phyloP scores from a whole-genome alignment of 2,329 filamentous ascomycete species.

The Scolecobasidium constrictum region DNA sequence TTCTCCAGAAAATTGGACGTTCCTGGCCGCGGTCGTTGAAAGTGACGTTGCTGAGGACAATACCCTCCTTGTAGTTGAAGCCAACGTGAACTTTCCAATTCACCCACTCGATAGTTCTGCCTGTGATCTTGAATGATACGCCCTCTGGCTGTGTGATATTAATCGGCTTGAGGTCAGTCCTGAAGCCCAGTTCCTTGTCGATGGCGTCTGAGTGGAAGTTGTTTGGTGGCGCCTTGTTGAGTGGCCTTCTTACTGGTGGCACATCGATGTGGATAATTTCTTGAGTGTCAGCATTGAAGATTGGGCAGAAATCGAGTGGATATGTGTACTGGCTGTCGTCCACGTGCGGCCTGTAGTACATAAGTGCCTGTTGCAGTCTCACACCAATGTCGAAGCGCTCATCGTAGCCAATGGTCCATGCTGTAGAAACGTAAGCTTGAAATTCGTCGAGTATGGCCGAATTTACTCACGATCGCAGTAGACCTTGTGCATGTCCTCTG shows the following conservation, averaged over 20 bases:
- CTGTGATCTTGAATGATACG: slow-evolving; percentile 71
- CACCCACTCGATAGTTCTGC: slow-evolving; percentile 72
- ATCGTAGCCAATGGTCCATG: slow-evolving; percentile 93
- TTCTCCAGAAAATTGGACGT: slow-evolving; percentile 74
- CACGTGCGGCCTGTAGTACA: slow-evolving; percentile 83
- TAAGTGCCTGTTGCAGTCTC: slow-evolving; percentile 81
- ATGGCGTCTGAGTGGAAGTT: slow-evolving; percentile 72
- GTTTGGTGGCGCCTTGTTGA: slow-evolving; percentile 60
- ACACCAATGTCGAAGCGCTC: slow-evolving; percentile 72
- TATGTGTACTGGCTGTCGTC: slow-evolving; percentile 88
- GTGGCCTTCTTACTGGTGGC: slow-evolving; percentile 61
- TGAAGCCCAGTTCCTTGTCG: slow-evolving; percentile 62
- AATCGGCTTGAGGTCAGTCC: slow-evolving; percentile 72
- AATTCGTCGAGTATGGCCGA: too few relatives aligned
- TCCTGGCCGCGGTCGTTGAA: slow-evolving; percentile 73
- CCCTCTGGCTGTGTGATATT: slow-evolving; percentile 82
- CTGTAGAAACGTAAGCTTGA: slow-evolving; percentile 26
- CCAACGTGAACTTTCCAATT: slow-evolving; percentile 90
- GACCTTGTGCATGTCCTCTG: slow-evolving; percentile 84
- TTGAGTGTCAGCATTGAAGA: slow-evolving; percentile 71
- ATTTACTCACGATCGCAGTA: slow-evolving; percentile 67
- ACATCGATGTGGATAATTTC: slow-evolving; percentile 76
- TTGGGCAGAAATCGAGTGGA: slow-evolving; percentile 88
- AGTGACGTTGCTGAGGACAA: slow-evolving; percentile 81
- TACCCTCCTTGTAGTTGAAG: slow-evolving; percentile 89